A percentile compares a stretch with the other conserved stretches of the same genome.
These are phyloP conservation scores for Saccharum officinarum DNA, from an alignment of 176 grass and related monocot species.

Conservation along the genomic window DNA sequence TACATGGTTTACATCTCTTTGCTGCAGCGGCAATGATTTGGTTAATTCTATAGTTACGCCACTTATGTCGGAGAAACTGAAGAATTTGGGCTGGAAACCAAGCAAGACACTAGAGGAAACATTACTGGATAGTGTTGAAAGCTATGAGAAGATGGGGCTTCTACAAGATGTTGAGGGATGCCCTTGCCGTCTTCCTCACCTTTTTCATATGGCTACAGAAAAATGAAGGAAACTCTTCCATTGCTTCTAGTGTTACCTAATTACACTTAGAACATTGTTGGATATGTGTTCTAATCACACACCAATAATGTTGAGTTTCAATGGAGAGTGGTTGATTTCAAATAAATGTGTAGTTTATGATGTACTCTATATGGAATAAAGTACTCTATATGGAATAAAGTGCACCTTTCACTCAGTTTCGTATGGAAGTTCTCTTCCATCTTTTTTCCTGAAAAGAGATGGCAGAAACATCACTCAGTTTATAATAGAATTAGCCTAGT, in stretches of 20 bases:
- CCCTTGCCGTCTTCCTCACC: neutral
- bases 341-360: neutral
- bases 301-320: neutral
- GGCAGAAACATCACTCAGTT: neutral
- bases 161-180: neutral
- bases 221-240: neutral
- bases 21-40: neutral
- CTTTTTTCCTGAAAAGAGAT: neutral
- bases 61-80: conserved; percentile 29
- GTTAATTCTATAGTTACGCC: neutral
- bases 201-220: neutral
- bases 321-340: neutral
- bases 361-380: neutral
- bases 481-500: no score
- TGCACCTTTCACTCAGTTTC: neutral
- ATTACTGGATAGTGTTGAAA: conserved; percentile 14
- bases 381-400: neutral
- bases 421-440: neutral
- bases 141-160: conserved; percentile 31
- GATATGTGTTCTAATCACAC: neutral
- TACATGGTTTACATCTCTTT: neutral
- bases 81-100: conserved; percentile 40
- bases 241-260: neutral
- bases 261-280: neutral
- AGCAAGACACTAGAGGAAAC: conserved; percentile 28